Percentiles rank a stretch among this genome's conserved stretches.
These are phyloP conservation scores for Echium plantagineum DNA, from an alignment of 257 asterid species.

Conservation along the genomic window DNA sequence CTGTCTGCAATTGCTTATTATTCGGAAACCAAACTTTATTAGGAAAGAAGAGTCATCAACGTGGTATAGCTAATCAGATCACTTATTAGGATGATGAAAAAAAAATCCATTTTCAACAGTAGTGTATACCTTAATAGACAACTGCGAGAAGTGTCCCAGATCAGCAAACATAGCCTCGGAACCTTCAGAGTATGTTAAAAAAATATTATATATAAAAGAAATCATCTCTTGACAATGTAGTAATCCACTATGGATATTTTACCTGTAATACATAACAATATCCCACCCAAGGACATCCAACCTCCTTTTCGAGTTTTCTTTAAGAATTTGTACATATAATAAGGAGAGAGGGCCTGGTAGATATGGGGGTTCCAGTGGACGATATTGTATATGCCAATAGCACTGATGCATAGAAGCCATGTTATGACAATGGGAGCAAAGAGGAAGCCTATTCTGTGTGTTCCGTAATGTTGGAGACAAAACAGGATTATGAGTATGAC, in stretches of 20 bases:
- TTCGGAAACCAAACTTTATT: background rate
- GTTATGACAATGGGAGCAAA: constrained; percentile 81
- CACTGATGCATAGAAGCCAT: constrained; percentile 93
- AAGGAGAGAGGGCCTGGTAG: constrained; percentile 86
- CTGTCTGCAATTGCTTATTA: background rate
- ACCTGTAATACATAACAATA: constrained; percentile 84
- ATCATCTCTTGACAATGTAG: background rate
- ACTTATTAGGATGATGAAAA: too few relatives aligned
- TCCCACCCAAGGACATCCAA: constrained; percentile 97
- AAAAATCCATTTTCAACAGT: too few relatives aligned
- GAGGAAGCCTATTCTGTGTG: constrained; percentile 76
- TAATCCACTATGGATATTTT: constrained; percentile 6
- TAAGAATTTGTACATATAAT: constrained; percentile 93
- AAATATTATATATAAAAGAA: background rate
- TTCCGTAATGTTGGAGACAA: constrained; percentile 88
- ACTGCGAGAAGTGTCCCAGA: constrained; percentile 92
- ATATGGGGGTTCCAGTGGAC: constrained; percentile 75
- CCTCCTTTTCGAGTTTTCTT: constrained; percentile 74
- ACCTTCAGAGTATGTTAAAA: constrained; percentile 30
- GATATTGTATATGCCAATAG: constrained; percentile 84
- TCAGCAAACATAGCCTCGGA: constrained; percentile 98
- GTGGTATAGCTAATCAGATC: background rate
- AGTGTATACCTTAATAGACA: constrained; percentile 66
- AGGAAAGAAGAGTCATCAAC: background rate
- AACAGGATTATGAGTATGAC: constrained; percentile 64